Evolutionary conservation across 169 alveolate genomes (phyloP).

Genomic region (Cryptosporidium ryanae): DNA sequence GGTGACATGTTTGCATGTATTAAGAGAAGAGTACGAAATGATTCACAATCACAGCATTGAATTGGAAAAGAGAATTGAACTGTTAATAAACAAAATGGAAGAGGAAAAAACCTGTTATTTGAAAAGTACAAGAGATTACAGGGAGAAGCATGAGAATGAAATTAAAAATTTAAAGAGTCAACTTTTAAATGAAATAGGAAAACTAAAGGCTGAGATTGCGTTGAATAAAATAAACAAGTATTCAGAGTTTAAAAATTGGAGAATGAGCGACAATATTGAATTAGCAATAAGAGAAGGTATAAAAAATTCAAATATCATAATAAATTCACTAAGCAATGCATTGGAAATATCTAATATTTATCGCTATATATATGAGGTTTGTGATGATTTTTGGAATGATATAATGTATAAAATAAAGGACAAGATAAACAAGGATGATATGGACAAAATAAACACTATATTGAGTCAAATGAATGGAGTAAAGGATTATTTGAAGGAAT

Average conservation of each 20-base stretch:
- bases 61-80: slow-evolving; percentile 3
- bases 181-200: slow-evolving; percentile 6
- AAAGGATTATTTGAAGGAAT: slow-evolving; percentile 30
- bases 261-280: not conserved
- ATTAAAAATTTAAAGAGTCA: slow-evolving; percentile 2
- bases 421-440: slow-evolving; percentile 1
- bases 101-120: slow-evolving; percentile 11
- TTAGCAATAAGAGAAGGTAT: not conserved
- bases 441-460: not conserved
- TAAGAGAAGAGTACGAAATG: slow-evolving; percentile 47
- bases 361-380: slow-evolving; percentile 48
- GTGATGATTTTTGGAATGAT: slow-evolving; percentile 57
- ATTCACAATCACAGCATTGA: slow-evolving; percentile 1
- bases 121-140: not conserved
- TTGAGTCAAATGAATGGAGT: slow-evolving; percentile 28
- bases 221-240: slow-evolving; percentile 18
- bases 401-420: slow-evolving; percentile 2
- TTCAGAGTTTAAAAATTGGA: slow-evolving; percentile 1
- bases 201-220: slow-evolving; percentile 36
- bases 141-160: slow-evolving; percentile 2
- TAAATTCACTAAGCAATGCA: slow-evolving; percentile 12
- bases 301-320: slow-evolving; percentile 11
- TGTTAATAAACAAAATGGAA: not conserved
- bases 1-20: slow-evolving; percentile 27
- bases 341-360: slow-evolving; percentile 64